phyloP scores from a whole-genome alignment of 306 rosid genomes.

The Alnus glutinosa region DNA sequence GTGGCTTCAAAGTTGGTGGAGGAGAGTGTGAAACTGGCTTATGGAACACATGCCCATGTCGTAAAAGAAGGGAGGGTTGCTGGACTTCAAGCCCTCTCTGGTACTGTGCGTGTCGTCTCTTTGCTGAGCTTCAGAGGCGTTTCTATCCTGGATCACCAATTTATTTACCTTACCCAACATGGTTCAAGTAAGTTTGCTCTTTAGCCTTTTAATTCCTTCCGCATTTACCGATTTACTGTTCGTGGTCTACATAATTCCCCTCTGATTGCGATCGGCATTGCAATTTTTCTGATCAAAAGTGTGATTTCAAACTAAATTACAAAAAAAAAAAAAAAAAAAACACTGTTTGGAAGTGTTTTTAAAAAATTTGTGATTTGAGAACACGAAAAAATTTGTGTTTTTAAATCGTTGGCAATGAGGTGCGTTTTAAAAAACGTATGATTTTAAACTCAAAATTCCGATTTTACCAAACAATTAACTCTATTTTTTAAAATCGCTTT shows the following conservation, averaged over 20 bases:
- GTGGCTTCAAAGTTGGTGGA: slow-evolving; percentile 34
- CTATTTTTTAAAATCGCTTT: too few relatives aligned
- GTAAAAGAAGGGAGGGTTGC: slow-evolving; percentile 24
- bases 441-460: too few relatives aligned
- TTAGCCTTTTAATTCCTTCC: too few relatives aligned
- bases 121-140: slow-evolving; percentile 43
- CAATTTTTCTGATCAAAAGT: too few relatives aligned
- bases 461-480: slow-evolving; percentile 21
- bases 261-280: slow-evolving; percentile 17
- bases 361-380: too few relatives aligned
- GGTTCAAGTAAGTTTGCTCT: slow-evolving; percentile 43
- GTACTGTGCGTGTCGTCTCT: slow-evolving; percentile 44
- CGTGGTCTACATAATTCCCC: too few relatives aligned
- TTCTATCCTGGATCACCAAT: slow-evolving; percentile 34
- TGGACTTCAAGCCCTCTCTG: slow-evolving; percentile 42
- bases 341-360: too few relatives aligned
- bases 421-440: too few relatives aligned
- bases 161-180: slow-evolving; percentile 39
- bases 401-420: too few relatives aligned
- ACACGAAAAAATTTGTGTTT: too few relatives aligned
- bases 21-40: slow-evolving; percentile 37
- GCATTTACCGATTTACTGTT: not conserved
- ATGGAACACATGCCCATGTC: slow-evolving; percentile 36
- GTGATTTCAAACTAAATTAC: too few relatives aligned
- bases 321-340: slow-evolving; percentile 40